Conservation (phyloP, 192 early-diverging fungal species). For the Entomortierella beljakovae region DNA sequence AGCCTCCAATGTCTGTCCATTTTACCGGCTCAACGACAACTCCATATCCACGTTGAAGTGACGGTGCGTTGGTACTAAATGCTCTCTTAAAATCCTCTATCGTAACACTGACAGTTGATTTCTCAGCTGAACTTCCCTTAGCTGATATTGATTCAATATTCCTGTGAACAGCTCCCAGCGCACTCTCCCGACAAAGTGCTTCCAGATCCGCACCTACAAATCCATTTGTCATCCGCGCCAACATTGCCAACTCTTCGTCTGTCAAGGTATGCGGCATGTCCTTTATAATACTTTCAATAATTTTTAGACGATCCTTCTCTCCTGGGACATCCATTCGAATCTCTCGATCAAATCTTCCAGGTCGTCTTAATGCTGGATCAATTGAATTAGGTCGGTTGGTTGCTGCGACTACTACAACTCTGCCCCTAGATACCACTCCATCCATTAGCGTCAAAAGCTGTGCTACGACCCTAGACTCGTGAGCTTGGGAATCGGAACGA, state of each 20-base stretch:
- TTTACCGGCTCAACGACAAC: conserved; percentile 68
- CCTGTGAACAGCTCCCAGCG: conserved; percentile 63
- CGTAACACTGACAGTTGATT: conserved; percentile 40
- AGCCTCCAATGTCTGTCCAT: conserved; percentile 93
- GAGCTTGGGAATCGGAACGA: conserved; percentile 65
- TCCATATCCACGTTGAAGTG: conserved; percentile 74
- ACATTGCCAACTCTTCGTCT: conserved; percentile 18
- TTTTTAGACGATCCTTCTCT: conserved; percentile 66
- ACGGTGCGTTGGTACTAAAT: conserved; percentile 73
- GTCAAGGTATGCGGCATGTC: conserved; percentile 59
- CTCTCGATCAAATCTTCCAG: conserved; percentile 91
- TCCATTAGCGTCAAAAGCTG: conserved; percentile 94
- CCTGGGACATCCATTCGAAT: conserved; percentile 83
- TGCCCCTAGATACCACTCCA: conserved; percentile 71
- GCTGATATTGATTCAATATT: conserved; percentile 3
- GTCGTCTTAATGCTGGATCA: conserved; percentile 84
- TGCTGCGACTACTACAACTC: conserved; percentile 84
- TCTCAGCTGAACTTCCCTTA: conserved; percentile 1
- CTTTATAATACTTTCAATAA: conserved; percentile 69
- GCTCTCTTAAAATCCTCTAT: conserved; percentile 75
- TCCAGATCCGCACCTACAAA: conserved; percentile 96
- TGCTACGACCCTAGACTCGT: conserved; percentile 85
- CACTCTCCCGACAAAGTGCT: conserved; percentile 86
- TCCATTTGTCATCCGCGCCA: conserved; percentile 83
- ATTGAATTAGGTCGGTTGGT: conserved; percentile 91